A percentile compares a stretch with the other conserved stretches of the same genome.
phyloP scores from a whole-genome alignment of 306 rosid species.

The Luffa aegyptiaca region DNA sequence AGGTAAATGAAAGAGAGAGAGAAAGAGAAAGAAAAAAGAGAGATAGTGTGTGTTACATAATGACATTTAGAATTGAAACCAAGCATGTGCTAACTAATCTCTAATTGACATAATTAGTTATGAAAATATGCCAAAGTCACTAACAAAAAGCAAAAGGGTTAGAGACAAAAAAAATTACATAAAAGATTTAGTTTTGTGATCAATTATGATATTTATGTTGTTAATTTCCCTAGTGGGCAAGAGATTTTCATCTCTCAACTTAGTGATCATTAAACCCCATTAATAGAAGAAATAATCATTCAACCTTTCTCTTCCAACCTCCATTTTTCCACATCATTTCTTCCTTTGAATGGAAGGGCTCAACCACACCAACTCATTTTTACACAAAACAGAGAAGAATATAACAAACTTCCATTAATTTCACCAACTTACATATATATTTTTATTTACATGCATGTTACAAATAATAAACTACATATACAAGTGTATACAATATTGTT shows the following conservation, averaged over 20 bases:
- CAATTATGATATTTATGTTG: not conserved
- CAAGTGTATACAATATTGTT: not conserved
- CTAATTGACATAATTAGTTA: slow-evolving; percentile 7
- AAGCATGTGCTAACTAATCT: slow-evolving; percentile 10
- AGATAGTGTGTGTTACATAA: not conserved
- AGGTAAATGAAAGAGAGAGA: not conserved
- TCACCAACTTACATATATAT: not conserved
- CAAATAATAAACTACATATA: slow-evolving; percentile 2
- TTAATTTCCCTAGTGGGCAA: slow-evolving; percentile 22
- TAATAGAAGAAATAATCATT: slow-evolving; percentile 6
- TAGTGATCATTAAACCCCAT: slow-evolving; percentile 21
- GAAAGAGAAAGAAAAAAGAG: not conserved
- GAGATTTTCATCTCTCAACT: slow-evolving; percentile 9
- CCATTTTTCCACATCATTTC: not conserved
- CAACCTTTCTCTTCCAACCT: not conserved
- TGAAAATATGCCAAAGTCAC: slow-evolving; percentile 2
- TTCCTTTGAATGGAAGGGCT: not conserved
- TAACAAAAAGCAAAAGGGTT: not conserved
- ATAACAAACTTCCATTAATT: slow-evolving; percentile 5
- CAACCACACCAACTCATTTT: not conserved
- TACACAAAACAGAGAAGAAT: not conserved
- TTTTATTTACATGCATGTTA: slow-evolving; percentile 8
- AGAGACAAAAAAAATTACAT: not conserved
- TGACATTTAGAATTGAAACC: slow-evolving; percentile 9
- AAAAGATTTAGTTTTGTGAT: not conserved